A percentile compares a stretch with the other conserved stretches of the same genome.
Evolutionary conservation across 2,329 filamentous ascomycete genomes (phyloP).

Genomic region (Leptoxyphium fumago): DNA sequence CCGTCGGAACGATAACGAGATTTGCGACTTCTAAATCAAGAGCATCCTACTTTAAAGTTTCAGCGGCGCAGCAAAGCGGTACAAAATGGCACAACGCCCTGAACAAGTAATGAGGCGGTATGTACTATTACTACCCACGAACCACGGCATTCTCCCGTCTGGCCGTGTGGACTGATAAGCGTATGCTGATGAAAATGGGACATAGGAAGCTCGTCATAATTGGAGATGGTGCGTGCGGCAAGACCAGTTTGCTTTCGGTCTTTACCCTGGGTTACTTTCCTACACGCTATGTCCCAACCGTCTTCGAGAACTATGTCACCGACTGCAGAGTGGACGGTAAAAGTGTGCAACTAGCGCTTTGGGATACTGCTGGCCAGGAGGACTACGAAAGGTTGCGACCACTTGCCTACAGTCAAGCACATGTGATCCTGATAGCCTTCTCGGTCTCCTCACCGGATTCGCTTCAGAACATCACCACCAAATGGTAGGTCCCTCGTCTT

Average conservation of each 20-base stretch:
- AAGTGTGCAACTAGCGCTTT: constrained; percentile 92
- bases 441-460: constrained; percentile 91
- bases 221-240: constrained; percentile 92
- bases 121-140: not conserved
- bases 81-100: constrained; percentile 22
- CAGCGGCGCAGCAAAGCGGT: not conserved
- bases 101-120: constrained; percentile 26
- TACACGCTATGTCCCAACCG: constrained; percentile 75
- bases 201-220: constrained; percentile 89
- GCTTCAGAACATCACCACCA: constrained; percentile 94
- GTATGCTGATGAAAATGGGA: no score
- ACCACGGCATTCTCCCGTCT: no score
- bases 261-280: constrained; percentile 98
- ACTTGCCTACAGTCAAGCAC: constrained; percentile 89
- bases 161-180: no score
- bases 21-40: no score
- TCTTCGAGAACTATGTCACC: constrained; percentile 99
- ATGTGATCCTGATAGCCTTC: constrained; percentile 93
- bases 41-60: no score
- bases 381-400: constrained; percentile 94
- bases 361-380: constrained; percentile 99
- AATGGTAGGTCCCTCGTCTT: constrained; percentile 54
- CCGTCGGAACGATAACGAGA: no score
- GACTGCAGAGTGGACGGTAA: constrained; percentile 97
- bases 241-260: constrained; percentile 92